Evolutionary conservation across 768 basidiomycete species (phyloP).

Genomic region (Suillus clintonianus): DNA sequence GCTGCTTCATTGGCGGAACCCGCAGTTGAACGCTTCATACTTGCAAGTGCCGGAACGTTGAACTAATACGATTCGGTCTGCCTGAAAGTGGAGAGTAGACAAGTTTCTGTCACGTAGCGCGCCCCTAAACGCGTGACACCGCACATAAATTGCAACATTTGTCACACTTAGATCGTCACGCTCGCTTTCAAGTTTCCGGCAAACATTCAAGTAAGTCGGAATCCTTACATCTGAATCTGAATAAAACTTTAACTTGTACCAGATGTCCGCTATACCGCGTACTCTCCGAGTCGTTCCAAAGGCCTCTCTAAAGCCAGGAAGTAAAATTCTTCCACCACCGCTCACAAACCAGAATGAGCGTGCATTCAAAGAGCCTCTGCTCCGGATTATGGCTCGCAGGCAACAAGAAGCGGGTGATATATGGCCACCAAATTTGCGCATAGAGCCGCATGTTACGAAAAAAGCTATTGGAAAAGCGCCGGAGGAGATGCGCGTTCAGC

Average conservation of each 20-base stretch:
- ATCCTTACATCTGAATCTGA: not conserved
- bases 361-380: constrained; percentile 35
- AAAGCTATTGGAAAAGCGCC: constrained; percentile 41
- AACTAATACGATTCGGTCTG: not conserved
- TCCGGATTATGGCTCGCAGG: constrained; percentile 43
- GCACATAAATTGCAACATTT: not conserved
- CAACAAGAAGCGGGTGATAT: constrained; percentile 37
- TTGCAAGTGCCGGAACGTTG: constrained; percentile 14
- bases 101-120: not conserved
- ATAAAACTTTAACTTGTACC: not conserved
- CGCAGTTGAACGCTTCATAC: not conserved
- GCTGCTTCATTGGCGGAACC: not conserved
- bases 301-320: constrained; percentile 20
- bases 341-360: constrained; percentile 33
- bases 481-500: constrained; percentile 35
- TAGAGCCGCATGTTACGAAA: constrained; percentile 46
- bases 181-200: not conserved
- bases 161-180: not conserved
- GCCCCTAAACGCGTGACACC: constrained; percentile 2
- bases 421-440: constrained; percentile 53
- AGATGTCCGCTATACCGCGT: constrained; percentile 10
- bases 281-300: constrained; percentile 41
- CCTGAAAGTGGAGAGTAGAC: not conserved
- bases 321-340: constrained; percentile 28
- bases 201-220: not conserved